Conservation (phyloP, 2,329 filamentous ascomycete genomes). For the Fusarium foetens region DNA sequence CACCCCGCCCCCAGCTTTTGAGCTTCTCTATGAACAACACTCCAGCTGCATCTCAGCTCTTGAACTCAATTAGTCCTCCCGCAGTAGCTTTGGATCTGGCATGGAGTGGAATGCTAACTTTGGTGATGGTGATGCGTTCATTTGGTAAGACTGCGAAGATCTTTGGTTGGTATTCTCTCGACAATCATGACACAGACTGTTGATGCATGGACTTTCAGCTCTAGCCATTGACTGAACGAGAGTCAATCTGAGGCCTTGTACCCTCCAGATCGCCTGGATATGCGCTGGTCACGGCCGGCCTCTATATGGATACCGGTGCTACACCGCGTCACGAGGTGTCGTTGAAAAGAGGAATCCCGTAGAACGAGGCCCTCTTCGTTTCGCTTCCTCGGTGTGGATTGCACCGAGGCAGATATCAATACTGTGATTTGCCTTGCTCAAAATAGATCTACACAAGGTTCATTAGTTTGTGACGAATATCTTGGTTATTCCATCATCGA, state of each 20-base stretch:
- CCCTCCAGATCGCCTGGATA: not conserved
- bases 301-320: not conserved
- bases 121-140: not conserved
- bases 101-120: not conserved
- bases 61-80: not conserved
- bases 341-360: slow-evolving; percentile 22
- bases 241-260: not conserved
- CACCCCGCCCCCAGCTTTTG: not conserved
- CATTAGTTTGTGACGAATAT: not conserved
- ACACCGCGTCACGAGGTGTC: slow-evolving; percentile 5
- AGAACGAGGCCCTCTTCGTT: not conserved
- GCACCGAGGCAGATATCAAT: not conserved
- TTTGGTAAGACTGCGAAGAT: not conserved
- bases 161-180: slow-evolving; percentile 3
- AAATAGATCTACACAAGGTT: not conserved
- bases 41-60: not conserved
- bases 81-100: not conserved
- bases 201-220: not conserved
- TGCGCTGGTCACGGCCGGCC: not conserved
- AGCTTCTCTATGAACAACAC: not conserved
- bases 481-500: not conserved
- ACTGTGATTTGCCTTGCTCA: not conserved
- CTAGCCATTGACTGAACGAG: no score
- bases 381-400: slow-evolving; percentile 2
- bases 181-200: not conserved